phyloP scores from a whole-genome alignment of 2,329 filamentous ascomycete genomes.

The Pseudogymnoascus sp. region DNA sequence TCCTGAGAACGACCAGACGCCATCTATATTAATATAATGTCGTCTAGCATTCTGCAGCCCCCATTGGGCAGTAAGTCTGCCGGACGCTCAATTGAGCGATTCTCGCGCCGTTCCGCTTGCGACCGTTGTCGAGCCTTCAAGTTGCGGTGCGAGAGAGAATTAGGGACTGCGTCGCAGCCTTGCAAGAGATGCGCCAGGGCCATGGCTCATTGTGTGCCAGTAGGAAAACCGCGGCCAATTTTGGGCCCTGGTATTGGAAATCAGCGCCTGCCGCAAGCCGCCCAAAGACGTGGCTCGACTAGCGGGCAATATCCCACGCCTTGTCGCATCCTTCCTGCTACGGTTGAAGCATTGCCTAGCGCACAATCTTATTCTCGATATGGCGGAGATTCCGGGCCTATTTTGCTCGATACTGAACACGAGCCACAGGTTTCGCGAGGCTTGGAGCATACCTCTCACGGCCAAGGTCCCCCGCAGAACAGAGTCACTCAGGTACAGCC shows the following conservation, averaged over 20 bases:
- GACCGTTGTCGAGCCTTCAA: not conserved
- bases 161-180: not conserved
- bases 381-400: not conserved
- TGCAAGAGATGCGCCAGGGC: not conserved
- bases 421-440: not conserved
- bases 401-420: not conserved
- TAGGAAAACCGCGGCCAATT: not conserved
- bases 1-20: not conserved
- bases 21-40: constrained; percentile 3
- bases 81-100: not conserved
- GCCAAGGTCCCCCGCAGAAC: not conserved
- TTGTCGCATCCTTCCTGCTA: not conserved
- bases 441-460: not conserved
- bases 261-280: not conserved
- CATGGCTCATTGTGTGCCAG: not conserved
- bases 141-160: not conserved
- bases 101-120: not conserved
- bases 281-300: not conserved
- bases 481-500: not conserved
- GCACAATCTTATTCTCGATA: not conserved
- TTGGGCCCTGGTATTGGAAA: not conserved
- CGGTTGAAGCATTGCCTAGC: not conserved
- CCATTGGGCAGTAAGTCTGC: not conserved
- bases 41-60: not conserved
- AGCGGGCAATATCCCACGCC: not conserved